Conservation (phyloP, 2,329 filamentous ascomycete species). For the Fusarium nanum region DNA sequence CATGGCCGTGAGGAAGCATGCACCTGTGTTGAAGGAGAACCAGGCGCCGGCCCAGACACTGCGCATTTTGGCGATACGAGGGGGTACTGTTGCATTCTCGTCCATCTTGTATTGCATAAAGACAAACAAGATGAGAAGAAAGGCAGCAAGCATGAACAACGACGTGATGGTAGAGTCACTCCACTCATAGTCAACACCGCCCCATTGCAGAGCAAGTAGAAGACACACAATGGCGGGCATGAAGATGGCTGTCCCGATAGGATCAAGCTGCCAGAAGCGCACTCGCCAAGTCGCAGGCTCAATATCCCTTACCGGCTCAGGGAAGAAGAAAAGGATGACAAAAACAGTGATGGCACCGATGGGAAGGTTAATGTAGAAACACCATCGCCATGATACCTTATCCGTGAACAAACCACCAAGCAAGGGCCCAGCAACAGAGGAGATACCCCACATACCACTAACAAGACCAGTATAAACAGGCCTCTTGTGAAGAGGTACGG, state of each 20-base stretch:
- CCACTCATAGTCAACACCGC: conserved; percentile 53
- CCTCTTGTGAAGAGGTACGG: conserved; percentile 50
- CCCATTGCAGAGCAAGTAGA: conserved; percentile 64
- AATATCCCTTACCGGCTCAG: conserved; percentile 42
- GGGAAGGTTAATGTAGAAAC: conserved; percentile 56
- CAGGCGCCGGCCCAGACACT: conserved; percentile 53
- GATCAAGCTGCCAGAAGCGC: conserved; percentile 46
- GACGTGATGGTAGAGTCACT: conserved; percentile 40
- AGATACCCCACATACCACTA: conserved; percentile 60
- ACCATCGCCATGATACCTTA: conserved; percentile 55
- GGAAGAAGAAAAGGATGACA: conserved; percentile 49
- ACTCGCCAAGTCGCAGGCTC: conserved; percentile 43
- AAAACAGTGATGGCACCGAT: conserved; percentile 51
- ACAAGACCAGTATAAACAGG: conserved; percentile 54
- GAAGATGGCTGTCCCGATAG: conserved; percentile 49
- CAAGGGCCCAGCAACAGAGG: conserved; percentile 52
- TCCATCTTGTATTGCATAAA: conserved; percentile 54
- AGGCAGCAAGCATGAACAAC: conserved; percentile 49
- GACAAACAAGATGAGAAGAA: conserved; percentile 53
- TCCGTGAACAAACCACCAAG: conserved; percentile 53
- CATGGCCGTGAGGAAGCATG: conserved; percentile 48
- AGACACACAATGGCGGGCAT: conserved; percentile 58
- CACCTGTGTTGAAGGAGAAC: conserved; percentile 55
- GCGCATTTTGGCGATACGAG: conserved; percentile 55
- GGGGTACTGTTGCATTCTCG: conserved; percentile 58